Evolutionary conservation across 2,329 filamentous ascomycete genomes (phyloP).

Genomic region (Westerdykella sp.): DNA sequence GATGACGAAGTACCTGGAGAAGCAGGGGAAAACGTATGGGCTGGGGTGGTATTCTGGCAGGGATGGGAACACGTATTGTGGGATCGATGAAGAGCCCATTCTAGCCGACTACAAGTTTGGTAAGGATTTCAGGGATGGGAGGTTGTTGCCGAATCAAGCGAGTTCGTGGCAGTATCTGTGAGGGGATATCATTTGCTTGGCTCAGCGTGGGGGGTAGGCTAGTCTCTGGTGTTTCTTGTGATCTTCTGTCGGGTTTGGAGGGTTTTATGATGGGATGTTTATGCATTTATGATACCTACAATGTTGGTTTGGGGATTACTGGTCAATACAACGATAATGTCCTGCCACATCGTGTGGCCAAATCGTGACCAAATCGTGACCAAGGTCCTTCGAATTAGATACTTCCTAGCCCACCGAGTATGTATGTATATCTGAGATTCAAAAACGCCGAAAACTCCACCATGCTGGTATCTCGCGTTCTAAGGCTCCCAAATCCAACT

Average conservation of each 20-base stretch:
- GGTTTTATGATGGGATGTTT: not conserved
- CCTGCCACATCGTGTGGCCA: too few species aligned
- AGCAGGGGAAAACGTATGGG: conserved; percentile 62
- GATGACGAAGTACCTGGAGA: conserved; percentile 57
- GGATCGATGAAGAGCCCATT: conserved; percentile 71
- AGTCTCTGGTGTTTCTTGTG: not conserved
- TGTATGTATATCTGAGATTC: not conserved
- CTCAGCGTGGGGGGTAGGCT: not conserved
- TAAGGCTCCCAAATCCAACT: not conserved
- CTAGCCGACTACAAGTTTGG: conserved; percentile 61
- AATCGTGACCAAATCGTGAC: too few species aligned
- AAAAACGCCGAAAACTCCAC: conserved; percentile 11
- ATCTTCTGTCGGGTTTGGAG: not conserved
- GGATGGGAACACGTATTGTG: conserved; percentile 68
- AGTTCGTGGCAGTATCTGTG: conserved; percentile 28
- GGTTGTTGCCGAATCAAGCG: conserved; percentile 25
- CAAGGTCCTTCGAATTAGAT: too few species aligned
- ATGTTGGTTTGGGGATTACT: too few species aligned
- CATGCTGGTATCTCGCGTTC: conserved; percentile 7
- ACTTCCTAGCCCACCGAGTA: too few species aligned
- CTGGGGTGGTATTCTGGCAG: conserved; percentile 71
- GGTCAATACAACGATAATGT: too few species aligned
- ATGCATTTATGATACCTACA: conserved; percentile 3
- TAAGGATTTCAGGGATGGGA: conserved; percentile 32
- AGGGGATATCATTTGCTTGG: not conserved